phyloP scores from a whole-genome alignment of 192 early-diverging fungal genomes.

The Diversispora epigaea region DNA sequence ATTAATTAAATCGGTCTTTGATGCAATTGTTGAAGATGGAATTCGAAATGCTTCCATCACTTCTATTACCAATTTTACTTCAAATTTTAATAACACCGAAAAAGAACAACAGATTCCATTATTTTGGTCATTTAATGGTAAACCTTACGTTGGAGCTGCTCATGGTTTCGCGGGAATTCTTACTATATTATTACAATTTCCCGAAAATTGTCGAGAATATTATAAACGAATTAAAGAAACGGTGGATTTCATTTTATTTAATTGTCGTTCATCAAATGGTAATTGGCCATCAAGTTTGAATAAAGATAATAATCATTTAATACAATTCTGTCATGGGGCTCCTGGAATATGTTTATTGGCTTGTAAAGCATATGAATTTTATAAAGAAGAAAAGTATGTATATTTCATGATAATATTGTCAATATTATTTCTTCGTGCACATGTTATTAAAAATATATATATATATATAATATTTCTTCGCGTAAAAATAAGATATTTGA shows the following conservation, averaged over 20 bases:
- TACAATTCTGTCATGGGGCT: conserved; percentile 24
- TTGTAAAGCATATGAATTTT: conserved; percentile 26
- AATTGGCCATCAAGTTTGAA: conserved; percentile 1
- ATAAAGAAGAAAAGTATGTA: conserved; percentile 12
- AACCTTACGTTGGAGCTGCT: conserved; percentile 9
- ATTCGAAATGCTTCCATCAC: background rate
- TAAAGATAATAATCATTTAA: background rate
- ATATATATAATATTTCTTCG: too few species aligned
- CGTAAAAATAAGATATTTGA: conserved; percentile 16
- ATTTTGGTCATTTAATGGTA: background rate
- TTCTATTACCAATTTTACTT: too few species aligned
- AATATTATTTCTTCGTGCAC: too few species aligned
- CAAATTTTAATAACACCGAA: background rate
- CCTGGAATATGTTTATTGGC: conserved; percentile 21
- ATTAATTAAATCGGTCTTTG: background rate
- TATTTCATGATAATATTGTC: too few species aligned
- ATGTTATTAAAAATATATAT: too few species aligned
- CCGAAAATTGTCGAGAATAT: conserved; percentile 2
- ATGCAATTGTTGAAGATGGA: conserved; percentile 13
- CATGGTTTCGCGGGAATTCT: conserved; percentile 22
- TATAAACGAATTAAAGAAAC: background rate
- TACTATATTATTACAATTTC: conserved; percentile 2
- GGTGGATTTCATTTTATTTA: conserved; percentile 12
- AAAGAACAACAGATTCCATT: background rate
- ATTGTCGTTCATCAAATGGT: conserved; percentile 1